Evolutionary conservation across 805 yeast genomes (phyloP).

Genomic region (Lachancea sp.): DNA sequence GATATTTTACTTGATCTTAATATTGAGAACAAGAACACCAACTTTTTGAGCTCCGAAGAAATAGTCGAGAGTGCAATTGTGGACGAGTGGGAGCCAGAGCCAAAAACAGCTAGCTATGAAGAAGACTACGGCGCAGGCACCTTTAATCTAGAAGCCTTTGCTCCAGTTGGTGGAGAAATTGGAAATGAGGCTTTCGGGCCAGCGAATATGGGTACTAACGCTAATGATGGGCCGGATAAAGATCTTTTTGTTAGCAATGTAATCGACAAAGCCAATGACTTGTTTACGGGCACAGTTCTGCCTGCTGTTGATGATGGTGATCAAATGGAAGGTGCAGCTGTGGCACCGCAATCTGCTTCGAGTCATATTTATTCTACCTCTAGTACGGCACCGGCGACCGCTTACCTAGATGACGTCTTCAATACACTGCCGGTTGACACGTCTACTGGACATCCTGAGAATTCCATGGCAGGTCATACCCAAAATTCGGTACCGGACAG

Average conservation of each 20-base stretch:
- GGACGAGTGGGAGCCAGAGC: constrained; percentile 37
- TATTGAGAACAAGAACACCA: constrained; percentile 37
- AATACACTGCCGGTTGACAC: constrained; percentile 6
- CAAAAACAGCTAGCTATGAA: constrained; percentile 2
- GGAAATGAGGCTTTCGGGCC: constrained; percentile 6
- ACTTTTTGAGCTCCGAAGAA: constrained; percentile 54
- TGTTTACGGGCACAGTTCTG: constrained; percentile 18
- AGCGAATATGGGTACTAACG: not conserved
- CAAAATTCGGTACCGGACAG: constrained; percentile 1
- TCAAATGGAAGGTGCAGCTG: constrained; percentile 1
- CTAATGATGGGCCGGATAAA: not conserved
- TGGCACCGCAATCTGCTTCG: constrained; percentile 1
- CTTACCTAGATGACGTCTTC: constrained; percentile 25
- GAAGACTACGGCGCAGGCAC: constrained; percentile 5
- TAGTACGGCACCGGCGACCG: constrained; percentile 16
- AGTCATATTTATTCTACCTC: constrained; percentile 6
- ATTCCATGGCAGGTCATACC: not conserved
- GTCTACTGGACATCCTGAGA: not conserved
- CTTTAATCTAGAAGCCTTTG: constrained; percentile 8
- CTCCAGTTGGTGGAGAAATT: constrained; percentile 1
- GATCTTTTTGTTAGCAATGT: constrained; percentile 23
- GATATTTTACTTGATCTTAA: constrained; percentile 47
- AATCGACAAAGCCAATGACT: constrained; percentile 27
- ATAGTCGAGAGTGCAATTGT: constrained; percentile 54
- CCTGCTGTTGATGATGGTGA: constrained; percentile 1